Percentiles rank a stretch among this genome's conserved stretches.
phyloP scores from a whole-genome alignment of 768 basidiomycete genomes.

The Rhodotorula taiwanensis region DNA sequence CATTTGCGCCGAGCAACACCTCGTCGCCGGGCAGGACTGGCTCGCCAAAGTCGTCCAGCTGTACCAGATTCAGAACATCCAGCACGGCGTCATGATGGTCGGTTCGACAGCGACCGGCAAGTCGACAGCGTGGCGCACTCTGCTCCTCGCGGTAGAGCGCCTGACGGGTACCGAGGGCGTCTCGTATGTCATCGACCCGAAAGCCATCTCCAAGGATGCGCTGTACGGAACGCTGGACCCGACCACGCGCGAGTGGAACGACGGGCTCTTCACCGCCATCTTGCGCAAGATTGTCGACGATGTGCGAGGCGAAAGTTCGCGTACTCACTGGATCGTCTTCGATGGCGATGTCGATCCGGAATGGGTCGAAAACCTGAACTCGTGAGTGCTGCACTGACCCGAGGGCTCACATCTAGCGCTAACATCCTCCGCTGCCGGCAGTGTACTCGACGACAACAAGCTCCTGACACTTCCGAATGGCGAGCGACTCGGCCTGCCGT shows the following conservation, averaged over 20 bases:
- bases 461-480: conserved; percentile 93
- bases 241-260: conserved; percentile 98
- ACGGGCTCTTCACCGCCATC: conserved; percentile 95
- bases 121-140: conserved; percentile 91
- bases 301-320: conserved; percentile 91
- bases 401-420: background rate
- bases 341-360: conserved; percentile 99
- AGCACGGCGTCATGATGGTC: conserved; percentile 99
- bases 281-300: conserved; percentile 97
- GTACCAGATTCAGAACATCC: conserved; percentile 98
- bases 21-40: conserved; percentile 85
- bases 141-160: conserved; percentile 80
- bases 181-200: conserved; percentile 94
- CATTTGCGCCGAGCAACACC: conserved; percentile 75
- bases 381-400: conserved; percentile 51
- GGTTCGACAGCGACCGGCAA: conserved; percentile 95
- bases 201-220: conserved; percentile 97
- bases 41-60: conserved; percentile 91
- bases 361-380: conserved; percentile 99
- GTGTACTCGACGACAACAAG: conserved; percentile 98
- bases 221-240: conserved; percentile 94
- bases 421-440: conserved; percentile 43
- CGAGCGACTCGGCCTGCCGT: conserved; percentile 90
- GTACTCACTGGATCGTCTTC: conserved; percentile 98
- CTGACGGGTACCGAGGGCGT: conserved; percentile 88